Evolutionary conservation across 2,329 filamentous ascomycete species (phyloP).

Genomic region (Celoporthe dispersa): DNA sequence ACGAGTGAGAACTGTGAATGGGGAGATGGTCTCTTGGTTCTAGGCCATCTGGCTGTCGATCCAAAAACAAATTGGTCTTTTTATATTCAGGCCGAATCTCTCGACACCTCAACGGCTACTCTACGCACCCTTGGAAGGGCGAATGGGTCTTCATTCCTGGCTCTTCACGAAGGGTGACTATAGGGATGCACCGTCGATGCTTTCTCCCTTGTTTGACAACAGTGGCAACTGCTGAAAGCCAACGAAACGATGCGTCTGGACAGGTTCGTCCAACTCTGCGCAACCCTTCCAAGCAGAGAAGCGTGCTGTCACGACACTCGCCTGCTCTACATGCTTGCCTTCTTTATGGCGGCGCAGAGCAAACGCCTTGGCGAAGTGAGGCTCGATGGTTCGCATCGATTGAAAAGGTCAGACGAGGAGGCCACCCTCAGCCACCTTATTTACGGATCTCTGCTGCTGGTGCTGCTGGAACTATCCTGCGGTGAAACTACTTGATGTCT

Average conservation of each 20-base stretch:
- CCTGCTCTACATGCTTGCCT: not conserved
- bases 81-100: not conserved
- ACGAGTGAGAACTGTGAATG: not conserved
- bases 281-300: not conserved
- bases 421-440: not conserved
- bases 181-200: not conserved
- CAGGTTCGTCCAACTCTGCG: not conserved
- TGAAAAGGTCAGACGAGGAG: not conserved
- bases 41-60: not conserved
- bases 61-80: not conserved
- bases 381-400: not conserved
- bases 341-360: not conserved
- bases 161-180: not conserved
- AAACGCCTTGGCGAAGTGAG: not conserved
- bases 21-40: not conserved
- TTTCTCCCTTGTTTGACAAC: too few species aligned
- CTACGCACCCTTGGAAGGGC: not conserved
- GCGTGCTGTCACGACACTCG: not conserved
- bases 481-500: not conserved
- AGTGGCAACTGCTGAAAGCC: not conserved
- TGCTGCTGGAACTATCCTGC: not conserved
- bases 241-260: not conserved
- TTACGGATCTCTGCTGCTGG: not conserved
- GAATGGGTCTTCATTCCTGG: not conserved
- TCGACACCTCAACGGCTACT: not conserved